Base-by-base conservation (phyloP, 176 grass and related monocot genomes). In the Oryza punctata region DNA sequence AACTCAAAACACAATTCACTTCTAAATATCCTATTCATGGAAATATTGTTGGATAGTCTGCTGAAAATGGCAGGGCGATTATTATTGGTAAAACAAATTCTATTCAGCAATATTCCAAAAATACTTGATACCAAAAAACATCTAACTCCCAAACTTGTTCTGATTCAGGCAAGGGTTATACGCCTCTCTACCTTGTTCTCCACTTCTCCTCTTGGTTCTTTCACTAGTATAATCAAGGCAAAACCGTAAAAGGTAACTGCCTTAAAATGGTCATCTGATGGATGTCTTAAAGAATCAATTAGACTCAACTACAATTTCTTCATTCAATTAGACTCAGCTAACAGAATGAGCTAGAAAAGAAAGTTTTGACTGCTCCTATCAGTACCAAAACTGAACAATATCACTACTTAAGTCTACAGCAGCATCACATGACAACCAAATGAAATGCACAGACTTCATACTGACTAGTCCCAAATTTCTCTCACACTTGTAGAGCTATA, bases 11-110 rank as follows among this genome's bases (percentile, higher is more conserved):
- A 84, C 11, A 35, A 8, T 52, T 76, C 75, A 5, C 6, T 81
- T 76, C 29, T 67, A 84, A 27, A 84, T 67, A 38, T 49, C 30
- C 71, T 75, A 82, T 3, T 41, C 10, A 46, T 35, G 12, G 14
- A 16, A 67, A 80, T 14, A 50, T 24, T 18, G 12, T 33, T 10
- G 9, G 25, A 81, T 80, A 81, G 67, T 82, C 15, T 52, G 15
- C 15, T n/a, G 6, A 63, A 76, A 14, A 28, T 60, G 66, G 81
- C n/a, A 19, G 38, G 32, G 18, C 38, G 19, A 78, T 45, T 13
- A 30, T 29, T 75, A 66, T 66, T 32, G 40, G 1, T 27, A 28
- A 50, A 73, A 50, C 3, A 74, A 7, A 7, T 27, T 84, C 13
- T 50, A 19, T 50, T 25, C 10, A 7, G 7, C 44, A 16, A 15